Conservation (phyloP, 139 green algal species). For the Mesotaenium endlicherianum region DNA sequence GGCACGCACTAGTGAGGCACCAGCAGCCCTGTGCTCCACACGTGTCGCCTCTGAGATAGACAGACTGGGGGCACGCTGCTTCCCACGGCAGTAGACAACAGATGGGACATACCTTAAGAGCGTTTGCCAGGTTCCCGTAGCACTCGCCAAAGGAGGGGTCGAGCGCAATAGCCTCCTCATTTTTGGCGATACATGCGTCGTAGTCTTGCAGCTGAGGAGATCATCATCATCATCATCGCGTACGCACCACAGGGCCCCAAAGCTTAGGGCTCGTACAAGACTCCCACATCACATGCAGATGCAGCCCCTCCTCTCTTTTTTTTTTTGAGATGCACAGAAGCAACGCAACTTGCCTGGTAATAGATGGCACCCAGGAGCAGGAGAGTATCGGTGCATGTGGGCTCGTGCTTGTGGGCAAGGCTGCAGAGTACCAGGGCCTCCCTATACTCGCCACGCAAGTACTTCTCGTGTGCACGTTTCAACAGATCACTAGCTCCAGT, state of each 20-base stretch:
- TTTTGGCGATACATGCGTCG: constrained; percentile 33
- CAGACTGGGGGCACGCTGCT: neutral
- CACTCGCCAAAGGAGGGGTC: constrained; percentile 65
- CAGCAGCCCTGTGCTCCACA: too few relatives aligned
- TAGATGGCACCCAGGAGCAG: constrained; percentile 78
- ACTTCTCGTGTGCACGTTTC: too few relatives aligned
- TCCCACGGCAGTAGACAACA: neutral
- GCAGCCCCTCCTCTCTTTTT: neutral
- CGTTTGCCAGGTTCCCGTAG: constrained; percentile 61
- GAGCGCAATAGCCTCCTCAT: constrained; percentile 62
- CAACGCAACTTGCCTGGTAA: constrained; percentile 76
- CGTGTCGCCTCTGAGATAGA: neutral
- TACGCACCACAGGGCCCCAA: neutral
- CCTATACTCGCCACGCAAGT: too few relatives aligned
- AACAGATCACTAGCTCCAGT: too few relatives aligned
- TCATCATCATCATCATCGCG: neutral
- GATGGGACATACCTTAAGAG: constrained; percentile 47
- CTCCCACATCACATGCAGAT: constrained; percentile 17
- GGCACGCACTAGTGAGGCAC: too few relatives aligned
- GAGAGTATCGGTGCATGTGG: constrained; percentile 70
- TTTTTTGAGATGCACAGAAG: neutral
- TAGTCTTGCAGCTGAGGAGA: constrained; percentile 66
- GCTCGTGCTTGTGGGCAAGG: too few relatives aligned
- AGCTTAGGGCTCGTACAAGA: constrained; percentile 8
- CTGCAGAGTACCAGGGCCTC: too few relatives aligned